Base-by-base conservation (phyloP, 2,329 filamentous ascomycete genomes). In the Diaporthe sp. region DNA sequence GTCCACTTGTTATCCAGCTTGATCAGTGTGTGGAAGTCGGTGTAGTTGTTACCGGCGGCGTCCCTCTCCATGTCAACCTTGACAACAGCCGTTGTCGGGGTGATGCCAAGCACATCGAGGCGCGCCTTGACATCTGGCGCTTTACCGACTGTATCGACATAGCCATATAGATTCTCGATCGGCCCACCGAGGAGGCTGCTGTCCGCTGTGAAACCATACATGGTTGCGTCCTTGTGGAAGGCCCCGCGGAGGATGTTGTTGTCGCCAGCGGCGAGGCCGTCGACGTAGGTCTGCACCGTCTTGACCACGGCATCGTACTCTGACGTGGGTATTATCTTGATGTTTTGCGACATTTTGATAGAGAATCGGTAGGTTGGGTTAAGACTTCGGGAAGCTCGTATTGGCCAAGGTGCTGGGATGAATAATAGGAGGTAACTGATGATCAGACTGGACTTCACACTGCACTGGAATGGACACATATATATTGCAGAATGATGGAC, bases 241-340 rank as follows among this genome's bases (percentile, higher is more conserved):
- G 58, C 58, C 13, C 42, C 17, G 35, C n/a, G 58, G 15, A 61
- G 37, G 35, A 27, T 42, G 35, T 42, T 39, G 58, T 61, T 61
- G 58, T 61, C 30, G 58, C 58, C 58, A 39, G 58, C 58, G 35
- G 58, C 58, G 6, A 61, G n/a, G 8, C 58, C 58, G 37, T 61
- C 58, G 15, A 61, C 58, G 7, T 42, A 42, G 7, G 35, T 42
- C n/a, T 61, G 58, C 4, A 61, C 58, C n/a, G 35, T 42, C 58
- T 61, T 61, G 3, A 61, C n/a, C 15, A 61, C 58, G n/a, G 58
- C 58, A 5, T 61, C 58, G n/a, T 61, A 61, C 58, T 61, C 58
- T 12, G 58, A 61, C 15, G 58, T 61, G 13, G 58, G 58, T 25
- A 61, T 42, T 25, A 12, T 50, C 22, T 50, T 50, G 44, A 50